A percentile compares a stretch with the other conserved stretches of the same genome.
These are phyloP conservation scores for Zasmidium citrigriseum DNA, from an alignment of 2,329 filamentous ascomycete species.

Conservation along the genomic window DNA sequence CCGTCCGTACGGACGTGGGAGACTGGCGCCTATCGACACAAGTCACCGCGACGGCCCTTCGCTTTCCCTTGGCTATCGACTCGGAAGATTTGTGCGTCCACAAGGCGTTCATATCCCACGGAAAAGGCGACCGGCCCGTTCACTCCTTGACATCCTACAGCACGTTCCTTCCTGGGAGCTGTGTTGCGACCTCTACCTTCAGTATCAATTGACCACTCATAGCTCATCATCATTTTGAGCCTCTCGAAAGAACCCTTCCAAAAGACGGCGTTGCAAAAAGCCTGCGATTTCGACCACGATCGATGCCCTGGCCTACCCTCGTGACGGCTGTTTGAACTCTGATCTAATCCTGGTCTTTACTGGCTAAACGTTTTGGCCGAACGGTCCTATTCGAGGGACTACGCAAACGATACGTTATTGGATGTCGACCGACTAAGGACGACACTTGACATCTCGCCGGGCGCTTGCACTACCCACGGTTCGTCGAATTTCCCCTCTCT, in stretches of 20 bases:
- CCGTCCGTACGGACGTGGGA: constrained; percentile 17
- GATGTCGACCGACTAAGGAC: neutral
- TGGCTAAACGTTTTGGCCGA: neutral
- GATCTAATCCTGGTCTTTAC: neutral
- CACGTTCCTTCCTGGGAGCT: constrained; percentile 9
- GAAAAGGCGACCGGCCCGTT: constrained; percentile 12
- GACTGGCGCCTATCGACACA: constrained; percentile 11
- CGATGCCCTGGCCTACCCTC: neutral
- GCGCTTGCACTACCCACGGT: neutral
- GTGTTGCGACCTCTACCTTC: constrained; percentile 2
- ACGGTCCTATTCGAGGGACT: neutral
- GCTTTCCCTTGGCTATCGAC: neutral
- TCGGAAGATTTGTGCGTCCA: constrained; percentile 14
- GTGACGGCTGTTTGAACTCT: neutral
- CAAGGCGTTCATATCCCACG: constrained; percentile 14
- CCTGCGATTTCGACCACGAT: neutral
- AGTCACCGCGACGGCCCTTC: neutral
- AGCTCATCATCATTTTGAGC: neutral
- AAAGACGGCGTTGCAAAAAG: no score
- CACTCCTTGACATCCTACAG: constrained; percentile 16
- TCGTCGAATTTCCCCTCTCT: neutral
- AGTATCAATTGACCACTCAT: neutral
- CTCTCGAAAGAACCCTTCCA: no score
- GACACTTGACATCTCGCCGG: neutral
- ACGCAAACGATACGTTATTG: neutral